Base-by-base conservation (phyloP, 2,329 filamentous ascomycete species). In the Botrytis sinoallii region DNA sequence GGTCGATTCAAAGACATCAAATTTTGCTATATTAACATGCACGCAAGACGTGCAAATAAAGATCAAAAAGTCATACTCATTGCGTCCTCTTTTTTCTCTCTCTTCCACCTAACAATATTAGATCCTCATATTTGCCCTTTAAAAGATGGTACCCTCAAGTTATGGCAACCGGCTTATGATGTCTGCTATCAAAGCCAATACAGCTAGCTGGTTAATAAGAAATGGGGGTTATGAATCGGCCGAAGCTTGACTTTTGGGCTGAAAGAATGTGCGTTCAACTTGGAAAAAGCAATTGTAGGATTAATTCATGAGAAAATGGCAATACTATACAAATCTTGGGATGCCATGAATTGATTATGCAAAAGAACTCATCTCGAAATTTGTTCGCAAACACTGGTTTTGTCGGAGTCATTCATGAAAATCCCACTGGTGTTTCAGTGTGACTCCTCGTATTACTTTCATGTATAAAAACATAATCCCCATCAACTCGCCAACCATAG, bases 401-500 rank as follows among this genome's bases (percentile, higher is more conserved):
- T 55, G 25, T 29, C 52, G 7, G 25, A 55, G 10, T 12, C 22
- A n/a, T 55, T n/a, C 52, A 55, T 55, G n/a, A n/a, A 16, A 55
- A 55, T 57, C 52, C 52, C n/a, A 57, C 52, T 29, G 52, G n/a
- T 29, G 12, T 29, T 29, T 18, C 52, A 57, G 29, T 57, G 52
- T 57, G 20, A 57, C 52, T 29, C 52, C 25, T n/a, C 22, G 52
- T 57, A 57, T 57, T 2, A 29, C 32, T 9, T 57, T n/a, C 52
- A 57, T 32, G 2, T 57, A 32, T 32, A 57, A 18, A 29, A 57
- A 57, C n/a, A 4, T 5, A 32, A 57, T 29, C 8, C 25, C 9
- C 38, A 29, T 60, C 57, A 22, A 35, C 29, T 60, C 57, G 7
- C 81, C 80, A 83, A 4, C 82, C 81, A 71, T 82, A 83, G 44